Evolutionary conservation across 208 protist genomes (phyloP).

Genomic region (Crithidia sp.): DNA sequence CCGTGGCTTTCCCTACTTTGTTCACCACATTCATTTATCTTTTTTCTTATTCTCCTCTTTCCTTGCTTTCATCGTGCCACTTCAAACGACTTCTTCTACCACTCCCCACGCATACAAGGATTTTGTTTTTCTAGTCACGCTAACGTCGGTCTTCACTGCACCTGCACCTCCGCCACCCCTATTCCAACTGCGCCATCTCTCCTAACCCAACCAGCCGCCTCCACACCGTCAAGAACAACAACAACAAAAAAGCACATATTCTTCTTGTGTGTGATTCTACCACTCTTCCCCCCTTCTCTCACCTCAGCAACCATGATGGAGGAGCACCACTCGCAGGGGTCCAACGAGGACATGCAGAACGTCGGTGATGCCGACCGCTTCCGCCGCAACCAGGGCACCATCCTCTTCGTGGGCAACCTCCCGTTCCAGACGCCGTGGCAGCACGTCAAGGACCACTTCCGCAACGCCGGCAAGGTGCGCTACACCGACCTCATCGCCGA

Average conservation of each 20-base stretch:
- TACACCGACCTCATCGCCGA: constrained; percentile 90
- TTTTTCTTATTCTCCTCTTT: too few relatives aligned
- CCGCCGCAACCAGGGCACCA: constrained; percentile 66
- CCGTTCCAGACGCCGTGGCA: constrained; percentile 89
- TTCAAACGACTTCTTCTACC: too few relatives aligned
- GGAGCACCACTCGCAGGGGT: constrained; percentile 34
- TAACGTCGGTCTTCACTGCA: constrained; percentile 1
- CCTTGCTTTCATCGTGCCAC: too few relatives aligned
- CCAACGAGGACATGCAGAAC: constrained; percentile 34
- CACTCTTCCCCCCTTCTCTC: background rate
- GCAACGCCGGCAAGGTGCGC: constrained; percentile 79
- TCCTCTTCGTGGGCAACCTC: constrained; percentile 91
- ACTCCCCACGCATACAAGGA: too few relatives aligned
- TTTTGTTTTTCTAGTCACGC: too few relatives aligned
- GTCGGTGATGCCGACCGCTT: constrained; percentile 32
- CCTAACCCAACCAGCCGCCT: background rate
- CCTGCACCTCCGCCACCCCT: too few relatives aligned
- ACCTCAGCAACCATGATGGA: constrained; percentile 39
- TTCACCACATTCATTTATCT: too few relatives aligned
- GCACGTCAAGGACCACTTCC: constrained; percentile 90
- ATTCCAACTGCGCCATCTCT: too few relatives aligned
- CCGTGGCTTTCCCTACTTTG: too few relatives aligned
- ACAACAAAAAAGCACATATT: constrained; percentile 26
- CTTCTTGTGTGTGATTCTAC: background rate
- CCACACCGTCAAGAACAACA: constrained; percentile 4